Conservation (phyloP, 768 basidiomycete genomes). For the Tylopilus sp. region DNA sequence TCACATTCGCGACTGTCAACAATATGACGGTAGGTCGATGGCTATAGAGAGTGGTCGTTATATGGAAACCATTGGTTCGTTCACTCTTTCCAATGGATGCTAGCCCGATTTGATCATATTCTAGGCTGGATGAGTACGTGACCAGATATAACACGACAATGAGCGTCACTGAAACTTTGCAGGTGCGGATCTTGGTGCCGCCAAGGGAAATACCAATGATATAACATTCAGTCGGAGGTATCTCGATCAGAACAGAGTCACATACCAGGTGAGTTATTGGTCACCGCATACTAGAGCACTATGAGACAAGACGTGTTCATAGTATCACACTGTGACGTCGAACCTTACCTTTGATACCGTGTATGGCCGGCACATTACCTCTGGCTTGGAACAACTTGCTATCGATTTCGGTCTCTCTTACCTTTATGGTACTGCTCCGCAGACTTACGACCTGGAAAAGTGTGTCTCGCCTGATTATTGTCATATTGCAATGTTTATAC, state of each 20-base stretch:
- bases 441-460: constrained; percentile 67
- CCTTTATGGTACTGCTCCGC: constrained; percentile 69
- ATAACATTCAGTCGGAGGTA: constrained; percentile 69
- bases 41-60: constrained; percentile 84
- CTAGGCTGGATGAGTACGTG: constrained; percentile 61
- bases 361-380: constrained; percentile 50
- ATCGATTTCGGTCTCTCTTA: constrained; percentile 58
- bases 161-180: background rate
- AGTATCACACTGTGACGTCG: constrained; percentile 65
- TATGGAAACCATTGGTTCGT: constrained; percentile 86
- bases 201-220: constrained; percentile 38
- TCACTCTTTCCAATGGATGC: background rate
- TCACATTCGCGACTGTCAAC: constrained; percentile 28
- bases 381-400: constrained; percentile 51
- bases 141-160: background rate
- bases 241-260: constrained; percentile 76
- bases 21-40: constrained; percentile 23
- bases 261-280: constrained; percentile 56
- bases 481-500: background rate
- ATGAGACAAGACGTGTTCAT: background rate
- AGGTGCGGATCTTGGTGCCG: constrained; percentile 49
- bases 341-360: constrained; percentile 59
- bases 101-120: background rate
- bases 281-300: background rate
- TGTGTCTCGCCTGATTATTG: constrained; percentile 26